A percentile compares a stretch with the other conserved stretches of the same genome.
These are phyloP conservation scores for Cystobasidium pallidum DNA, from an alignment of 1,284 basidiomycete species.

Conservation along the genomic window DNA sequence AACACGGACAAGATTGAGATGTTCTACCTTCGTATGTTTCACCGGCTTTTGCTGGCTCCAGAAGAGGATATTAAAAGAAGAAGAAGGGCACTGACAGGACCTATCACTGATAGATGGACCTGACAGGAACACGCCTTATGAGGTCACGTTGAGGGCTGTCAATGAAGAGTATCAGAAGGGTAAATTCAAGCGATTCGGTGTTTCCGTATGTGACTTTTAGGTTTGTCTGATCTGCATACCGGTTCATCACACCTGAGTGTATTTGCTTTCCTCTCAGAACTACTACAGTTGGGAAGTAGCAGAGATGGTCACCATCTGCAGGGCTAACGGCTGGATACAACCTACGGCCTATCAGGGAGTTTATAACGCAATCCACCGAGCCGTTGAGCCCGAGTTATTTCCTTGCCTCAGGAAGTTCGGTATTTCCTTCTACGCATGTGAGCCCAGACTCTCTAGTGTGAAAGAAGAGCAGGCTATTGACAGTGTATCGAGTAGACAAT, in stretches of 20 bases:
- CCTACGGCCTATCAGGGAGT: conserved; percentile 70
- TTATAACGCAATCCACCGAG: conserved; percentile 58
- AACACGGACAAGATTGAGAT: conserved; percentile 59
- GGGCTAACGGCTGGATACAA: conserved; percentile 64
- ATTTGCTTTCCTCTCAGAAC: not conserved
- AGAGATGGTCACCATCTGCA: conserved; percentile 66
- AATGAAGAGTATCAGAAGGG: conserved; percentile 63
- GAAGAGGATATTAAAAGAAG: no score
- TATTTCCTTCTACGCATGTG: conserved; percentile 65
- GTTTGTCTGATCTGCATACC: not conserved
- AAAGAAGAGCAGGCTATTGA: no score
- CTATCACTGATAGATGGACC: no score
- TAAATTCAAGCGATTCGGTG: conserved; percentile 61
- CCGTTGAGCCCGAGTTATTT: conserved; percentile 66
- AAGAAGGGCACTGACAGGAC: no score
- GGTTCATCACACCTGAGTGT: not conserved
- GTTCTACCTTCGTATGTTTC: conserved; percentile 60
- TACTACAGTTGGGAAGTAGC: conserved; percentile 64
- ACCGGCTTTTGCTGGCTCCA: no score
- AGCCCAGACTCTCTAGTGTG: not conserved
- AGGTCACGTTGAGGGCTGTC: conserved; percentile 61
- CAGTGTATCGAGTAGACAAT: conserved; percentile 29
- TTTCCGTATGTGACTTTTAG: conserved; percentile 62
- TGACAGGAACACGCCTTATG: conserved; percentile 62
- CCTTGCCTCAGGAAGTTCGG: conserved; percentile 65